These are phyloP conservation scores for Plasmodium relictum DNA, from an alignment of 169 alveolate species.

Conservation along the genomic window DNA sequence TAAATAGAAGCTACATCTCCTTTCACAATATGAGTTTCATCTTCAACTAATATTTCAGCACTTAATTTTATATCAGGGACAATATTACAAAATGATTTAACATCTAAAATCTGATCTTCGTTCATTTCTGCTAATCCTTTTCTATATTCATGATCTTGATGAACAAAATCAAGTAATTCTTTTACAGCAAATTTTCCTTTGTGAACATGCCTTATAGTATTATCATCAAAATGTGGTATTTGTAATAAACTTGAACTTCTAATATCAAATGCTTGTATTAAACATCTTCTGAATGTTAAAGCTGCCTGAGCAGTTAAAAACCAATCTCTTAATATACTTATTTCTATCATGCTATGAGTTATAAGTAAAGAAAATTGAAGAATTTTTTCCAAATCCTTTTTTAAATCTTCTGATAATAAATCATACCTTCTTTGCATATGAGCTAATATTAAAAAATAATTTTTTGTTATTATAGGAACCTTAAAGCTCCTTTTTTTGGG, in stretches of 20 bases:
- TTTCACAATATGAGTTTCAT: slow-evolving; percentile 90
- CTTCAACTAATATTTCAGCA: slow-evolving; percentile 89
- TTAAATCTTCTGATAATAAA: slow-evolving; percentile 82
- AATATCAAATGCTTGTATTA: slow-evolving; percentile 91
- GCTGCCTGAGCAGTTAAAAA: slow-evolving; percentile 86
- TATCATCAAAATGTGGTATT: slow-evolving; percentile 92
- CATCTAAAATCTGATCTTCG: slow-evolving; percentile 85
- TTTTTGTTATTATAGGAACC: slow-evolving; percentile 76
- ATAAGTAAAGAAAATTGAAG: slow-evolving; percentile 87
- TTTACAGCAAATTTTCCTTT: slow-evolving; percentile 89
- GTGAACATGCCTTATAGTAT: slow-evolving; percentile 78
- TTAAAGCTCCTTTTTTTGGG: slow-evolving; percentile 78
- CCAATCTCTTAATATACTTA: slow-evolving; percentile 89
- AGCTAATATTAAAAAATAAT: slow-evolving; percentile 85
- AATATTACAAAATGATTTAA: slow-evolving; percentile 88
- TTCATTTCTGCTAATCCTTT: slow-evolving; percentile 88
- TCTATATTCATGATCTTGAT: slow-evolving; percentile 84
- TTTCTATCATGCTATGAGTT: slow-evolving; percentile 92
- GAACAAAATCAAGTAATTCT: slow-evolving; percentile 87
- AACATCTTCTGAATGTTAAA: slow-evolving; percentile 91
- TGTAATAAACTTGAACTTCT: slow-evolving; percentile 88
- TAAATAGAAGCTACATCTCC: slow-evolving; percentile 92
- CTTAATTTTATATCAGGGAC: slow-evolving; percentile 85
- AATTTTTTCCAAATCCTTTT: slow-evolving; percentile 80
- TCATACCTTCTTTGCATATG: slow-evolving; percentile 90